Evolutionary conservation across 371 early-diverging fungal genomes (phyloP).

Genomic region (Syncephalastrum racemosum): DNA sequence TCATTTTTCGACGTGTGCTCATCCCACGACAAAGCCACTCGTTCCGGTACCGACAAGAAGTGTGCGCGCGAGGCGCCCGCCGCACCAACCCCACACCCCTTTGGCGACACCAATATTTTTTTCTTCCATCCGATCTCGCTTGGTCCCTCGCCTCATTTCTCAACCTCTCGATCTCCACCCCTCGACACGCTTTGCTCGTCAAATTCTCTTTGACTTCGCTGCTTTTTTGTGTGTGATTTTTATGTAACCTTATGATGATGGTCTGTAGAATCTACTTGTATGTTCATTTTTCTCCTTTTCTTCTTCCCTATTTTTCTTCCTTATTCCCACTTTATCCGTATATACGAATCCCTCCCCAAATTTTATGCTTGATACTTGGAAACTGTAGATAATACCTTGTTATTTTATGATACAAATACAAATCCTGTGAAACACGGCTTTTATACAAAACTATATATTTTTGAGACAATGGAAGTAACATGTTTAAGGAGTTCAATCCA

Average conservation of each 20-base stretch:
- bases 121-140: not conserved
- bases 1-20: no score
- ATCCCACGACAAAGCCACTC: no score
- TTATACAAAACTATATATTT: not conserved
- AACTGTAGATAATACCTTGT: constrained; percentile 15
- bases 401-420: constrained; percentile 8
- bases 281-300: constrained; percentile 1
- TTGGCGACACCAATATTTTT: constrained; percentile 6
- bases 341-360: not conserved
- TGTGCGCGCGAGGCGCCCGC: no score
- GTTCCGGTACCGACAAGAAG: no score
- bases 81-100: no score
- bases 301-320: constrained; percentile 4
- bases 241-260: constrained; percentile 14
- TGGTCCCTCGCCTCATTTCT: not conserved
- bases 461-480: no score
- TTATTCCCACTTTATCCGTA: constrained; percentile 3
- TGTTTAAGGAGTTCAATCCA: no score
- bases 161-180: constrained; percentile 1
- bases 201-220: constrained; percentile 8
- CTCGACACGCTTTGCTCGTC: constrained; percentile 12
- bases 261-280: constrained; percentile 15
- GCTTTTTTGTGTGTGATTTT: constrained; percentile 19
- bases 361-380: constrained; percentile 15
- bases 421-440: constrained; percentile 6